Evolutionary conservation across 2,329 filamentous ascomycete genomes (phyloP), one percentile per base, ranked within the genome.

Genomic region (Aspergillus sp.): DNA sequence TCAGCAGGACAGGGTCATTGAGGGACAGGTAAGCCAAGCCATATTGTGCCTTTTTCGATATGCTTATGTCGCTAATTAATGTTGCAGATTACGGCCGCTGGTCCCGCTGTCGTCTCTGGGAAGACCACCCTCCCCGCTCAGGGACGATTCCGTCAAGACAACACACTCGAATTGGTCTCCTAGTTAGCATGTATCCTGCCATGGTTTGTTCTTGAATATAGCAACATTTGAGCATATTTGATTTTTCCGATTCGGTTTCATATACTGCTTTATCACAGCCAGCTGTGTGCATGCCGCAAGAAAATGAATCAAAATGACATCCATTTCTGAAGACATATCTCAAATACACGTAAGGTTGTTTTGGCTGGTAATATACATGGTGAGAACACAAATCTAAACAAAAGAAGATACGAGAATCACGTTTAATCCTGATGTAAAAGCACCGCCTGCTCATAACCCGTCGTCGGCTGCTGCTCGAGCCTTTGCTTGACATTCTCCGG

Each of bases 81-180:
- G 46, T 42, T 41, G n/a, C 48, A 89, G 81, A 82, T 95, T 56
- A 72, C 84, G 33, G 85, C 85, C 3, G 76, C 76, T 30, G 89
- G 89, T 1, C 86, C 88, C 10, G 82, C 82, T 41, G 88, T 95
- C 12, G 80, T 82, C 45, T 85, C 83, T 38, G 78, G 76, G 5
- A 81, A 86, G 66, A 79, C 79, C 0, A 74, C 75, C 5, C 66
- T 91, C 23, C 82, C 84, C 4, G 75, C 85, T 9, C 68, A 77
- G 43, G 88, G 81, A 33, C 80, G 69, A 48, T 82, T 93, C 57
- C 75, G 81, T 43, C 76, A 83, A 41, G 88, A 94, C 65, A 82
- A 87, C 62, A 90, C 87, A 1, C 65, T 94, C 59, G 78, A 84
- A 30, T 81, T 71, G 44, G 54, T 49, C 46, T 49, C 43, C 12